Evolutionary conservation across 352 stramenopile species (phyloP).

Genomic region (Poterioochromonas sp.): DNA sequence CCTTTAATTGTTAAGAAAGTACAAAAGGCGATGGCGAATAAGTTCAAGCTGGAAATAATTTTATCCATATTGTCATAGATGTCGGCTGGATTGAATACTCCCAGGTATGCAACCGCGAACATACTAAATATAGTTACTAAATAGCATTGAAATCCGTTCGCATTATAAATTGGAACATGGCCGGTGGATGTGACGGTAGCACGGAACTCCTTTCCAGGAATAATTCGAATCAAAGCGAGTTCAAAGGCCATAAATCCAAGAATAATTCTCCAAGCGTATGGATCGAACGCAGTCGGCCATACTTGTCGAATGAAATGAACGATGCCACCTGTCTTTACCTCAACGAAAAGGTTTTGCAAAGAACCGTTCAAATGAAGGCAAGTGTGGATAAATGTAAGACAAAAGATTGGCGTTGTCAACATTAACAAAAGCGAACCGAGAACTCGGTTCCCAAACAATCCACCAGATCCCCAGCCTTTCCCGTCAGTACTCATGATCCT

Average conservation of each 20-base stretch:
- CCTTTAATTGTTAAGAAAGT: slow-evolving; percentile 81
- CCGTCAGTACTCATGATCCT: slow-evolving; percentile 3
- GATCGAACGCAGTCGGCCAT: slow-evolving; percentile 68
- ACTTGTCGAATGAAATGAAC: slow-evolving; percentile 53
- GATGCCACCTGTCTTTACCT: slow-evolving; percentile 42
- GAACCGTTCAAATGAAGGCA: slow-evolving; percentile 40
- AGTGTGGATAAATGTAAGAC: slow-evolving; percentile 65
- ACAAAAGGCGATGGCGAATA: slow-evolving; percentile 87
- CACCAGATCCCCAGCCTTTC: slow-evolving; percentile 27
- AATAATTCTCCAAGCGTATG: slow-evolving; percentile 75
- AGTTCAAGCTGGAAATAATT: slow-evolving; percentile 78
- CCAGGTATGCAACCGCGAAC: slow-evolving; percentile 44
- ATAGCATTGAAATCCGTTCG: slow-evolving; percentile 82
- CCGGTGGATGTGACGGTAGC: slow-evolving; percentile 69
- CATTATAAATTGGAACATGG: slow-evolving; percentile 77
- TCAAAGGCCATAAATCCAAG: slow-evolving; percentile 65
- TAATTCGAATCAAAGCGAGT: slow-evolving; percentile 69
- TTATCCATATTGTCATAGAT: slow-evolving; percentile 74
- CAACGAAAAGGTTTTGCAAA: background rate
- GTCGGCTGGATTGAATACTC: slow-evolving; percentile 57
- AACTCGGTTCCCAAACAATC: slow-evolving; percentile 61
- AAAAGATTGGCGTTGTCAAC: slow-evolving; percentile 61
- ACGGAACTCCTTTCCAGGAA: slow-evolving; percentile 72
- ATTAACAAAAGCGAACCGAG: slow-evolving; percentile 77
- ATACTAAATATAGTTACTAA: slow-evolving; percentile 61